Evolutionary conservation across 1,284 basidiomycete genomes (phyloP), one percentile per base, ranked within the genome.

Genomic region (Ustilago trichophora): DNA sequence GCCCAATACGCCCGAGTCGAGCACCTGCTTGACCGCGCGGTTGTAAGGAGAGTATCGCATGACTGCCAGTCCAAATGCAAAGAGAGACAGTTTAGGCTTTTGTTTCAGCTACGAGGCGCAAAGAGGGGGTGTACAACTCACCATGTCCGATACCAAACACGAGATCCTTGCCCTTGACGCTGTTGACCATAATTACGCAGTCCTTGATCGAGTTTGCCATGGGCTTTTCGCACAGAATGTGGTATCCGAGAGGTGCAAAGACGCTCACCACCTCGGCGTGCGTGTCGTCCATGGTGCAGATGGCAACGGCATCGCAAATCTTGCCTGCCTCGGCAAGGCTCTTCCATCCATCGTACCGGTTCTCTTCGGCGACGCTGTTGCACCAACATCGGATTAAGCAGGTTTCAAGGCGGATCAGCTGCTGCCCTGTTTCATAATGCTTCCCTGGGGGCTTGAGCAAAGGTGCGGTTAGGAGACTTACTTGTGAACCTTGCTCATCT

Each of bases 121-220:
- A n/a, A 19, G 8, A 3, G n/a, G 18, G 19, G 47, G 10, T 19
- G n/a, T 6, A 15, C 3, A 21, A n/a, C n/a, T n/a, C n/a, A n/a
- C 36, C 55, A 35, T 63, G 59, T 3, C 59, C 59, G 25, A 63
- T 63, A 29, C 59, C 59, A 26, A 63, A 63, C 37, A 63, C 37
- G 24, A 47, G 52, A 18, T 47, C 53, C 9, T 37, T 56, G 42
- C 48, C 53, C 5, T 32, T 33, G 8, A 62, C 58, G 36, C 51
- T 54, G 49, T 62, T 49, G 46, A 54, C 47, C 58, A 62, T 62
- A 13, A 35, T 44, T 19, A 62, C 58, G 31, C 58, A 62, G 42
- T 62, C 58, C 43, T 62, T 54, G 58, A 62, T 62, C 51, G 58
- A 54, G 51, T 62, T 62, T 3, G 58, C 58, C 58, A 62, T 62